phyloP scores from a whole-genome alignment of 768 basidiomycete genomes.

The Suillus subaureus region DNA sequence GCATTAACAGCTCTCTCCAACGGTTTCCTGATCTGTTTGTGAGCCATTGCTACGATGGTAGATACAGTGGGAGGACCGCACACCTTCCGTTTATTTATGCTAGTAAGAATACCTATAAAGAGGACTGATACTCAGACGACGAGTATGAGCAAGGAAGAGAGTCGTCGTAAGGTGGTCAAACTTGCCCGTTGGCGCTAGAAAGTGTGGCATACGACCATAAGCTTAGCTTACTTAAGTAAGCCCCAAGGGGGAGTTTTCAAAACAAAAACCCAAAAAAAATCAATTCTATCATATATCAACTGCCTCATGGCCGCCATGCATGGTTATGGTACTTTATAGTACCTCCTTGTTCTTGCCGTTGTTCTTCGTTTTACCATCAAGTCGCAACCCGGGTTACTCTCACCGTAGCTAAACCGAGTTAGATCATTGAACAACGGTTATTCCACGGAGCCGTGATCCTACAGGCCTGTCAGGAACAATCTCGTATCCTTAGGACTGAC shows the following conservation, averaged over 20 bases:
- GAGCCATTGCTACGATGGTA: background rate
- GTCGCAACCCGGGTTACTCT: conserved; percentile 1
- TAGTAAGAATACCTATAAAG: background rate
- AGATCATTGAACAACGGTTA: background rate
- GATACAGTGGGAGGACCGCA: rapidly evolving
- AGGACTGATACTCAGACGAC: background rate
- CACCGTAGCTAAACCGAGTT: background rate
- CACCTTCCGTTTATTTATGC: background rate
- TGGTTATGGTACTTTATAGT: background rate
- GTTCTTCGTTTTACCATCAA: background rate
- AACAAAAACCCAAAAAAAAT: background rate
- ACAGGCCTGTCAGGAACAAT: background rate
- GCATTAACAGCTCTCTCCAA: conserved; percentile 33
- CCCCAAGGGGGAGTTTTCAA: background rate
- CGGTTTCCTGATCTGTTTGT: conserved; percentile 26
- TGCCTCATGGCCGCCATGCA: conserved; percentile 4
- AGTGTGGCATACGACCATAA: background rate
- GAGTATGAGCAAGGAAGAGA: background rate
- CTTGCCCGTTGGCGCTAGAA: conserved; percentile 1
- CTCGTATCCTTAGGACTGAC: background rate
- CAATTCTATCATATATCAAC: background rate
- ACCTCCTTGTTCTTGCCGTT: conserved; percentile 2
- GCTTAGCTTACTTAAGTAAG: background rate
- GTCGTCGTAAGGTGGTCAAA: background rate
- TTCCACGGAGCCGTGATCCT: background rate